phyloP scores from a whole-genome alignment of 257 asterid genomes.

The Petrea volubilis region DNA sequence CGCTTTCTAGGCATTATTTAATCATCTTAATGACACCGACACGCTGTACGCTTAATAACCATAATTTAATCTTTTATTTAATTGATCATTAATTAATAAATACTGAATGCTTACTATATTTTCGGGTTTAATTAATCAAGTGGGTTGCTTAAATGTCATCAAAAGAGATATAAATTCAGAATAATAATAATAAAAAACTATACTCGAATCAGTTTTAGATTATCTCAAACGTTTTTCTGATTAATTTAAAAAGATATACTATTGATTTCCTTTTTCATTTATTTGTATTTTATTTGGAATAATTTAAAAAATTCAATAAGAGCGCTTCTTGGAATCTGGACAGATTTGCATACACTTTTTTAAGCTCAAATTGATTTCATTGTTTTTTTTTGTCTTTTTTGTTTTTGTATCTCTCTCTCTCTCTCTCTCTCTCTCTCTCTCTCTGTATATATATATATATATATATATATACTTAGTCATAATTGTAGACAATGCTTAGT shows the following conservation, averaged over 20 bases:
- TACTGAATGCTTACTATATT: neutral
- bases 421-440: too few species aligned
- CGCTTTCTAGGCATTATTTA: conserved; percentile 29
- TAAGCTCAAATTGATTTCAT: too few species aligned
- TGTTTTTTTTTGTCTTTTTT: too few species aligned
- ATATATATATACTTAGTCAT: neutral
- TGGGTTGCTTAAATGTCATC: conserved; percentile 34
- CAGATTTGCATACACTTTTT: too few species aligned
- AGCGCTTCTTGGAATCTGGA: too few species aligned
- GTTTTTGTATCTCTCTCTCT: too few species aligned
- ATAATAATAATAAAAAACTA: neutral
- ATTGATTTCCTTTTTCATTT: neutral
- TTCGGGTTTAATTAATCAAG: conserved; percentile 6
- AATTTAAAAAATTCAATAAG: too few species aligned
- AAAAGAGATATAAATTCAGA: neutral
- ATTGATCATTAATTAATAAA: conserved; percentile 10
- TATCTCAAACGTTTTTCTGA: neutral
- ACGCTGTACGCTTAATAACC: conserved; percentile 38
- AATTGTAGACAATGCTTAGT: conserved; percentile 8
- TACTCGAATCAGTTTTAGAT: neutral
- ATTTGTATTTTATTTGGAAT: too few species aligned
- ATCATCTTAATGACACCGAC: conserved; percentile 27
- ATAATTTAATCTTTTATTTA: conserved; percentile 20
- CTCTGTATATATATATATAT: too few species aligned
- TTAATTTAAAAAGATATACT: neutral